These are phyloP conservation scores for Solanum lignicaule DNA, from an alignment of 257 asterid genomes.

Conservation along the genomic window DNA sequence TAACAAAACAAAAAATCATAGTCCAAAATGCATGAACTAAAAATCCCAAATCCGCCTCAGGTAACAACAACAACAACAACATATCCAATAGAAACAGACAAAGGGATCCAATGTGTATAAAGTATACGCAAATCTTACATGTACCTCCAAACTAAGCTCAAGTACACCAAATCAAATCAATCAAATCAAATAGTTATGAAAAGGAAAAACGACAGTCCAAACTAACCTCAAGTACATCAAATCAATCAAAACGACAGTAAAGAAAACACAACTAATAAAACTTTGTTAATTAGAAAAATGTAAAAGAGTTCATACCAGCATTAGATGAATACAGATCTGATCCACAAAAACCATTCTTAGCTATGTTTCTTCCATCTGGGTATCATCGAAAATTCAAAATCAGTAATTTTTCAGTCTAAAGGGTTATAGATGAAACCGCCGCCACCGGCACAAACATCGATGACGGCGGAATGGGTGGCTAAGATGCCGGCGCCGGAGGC, in stretches of 20 bases:
- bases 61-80: not conserved
- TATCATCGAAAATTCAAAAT: not conserved
- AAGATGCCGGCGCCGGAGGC: not conserved
- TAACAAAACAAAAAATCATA: too few species aligned
- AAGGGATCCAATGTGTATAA: accelerated
- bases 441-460: not conserved
- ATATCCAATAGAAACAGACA: not conserved
- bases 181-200: not conserved
- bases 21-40: not conserved
- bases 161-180: not conserved
- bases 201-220: too few species aligned
- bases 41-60: too few species aligned
- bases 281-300: not conserved
- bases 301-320: not conserved
- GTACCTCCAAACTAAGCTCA: not conserved
- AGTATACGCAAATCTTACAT: not conserved
- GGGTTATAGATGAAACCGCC: not conserved
- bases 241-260: not conserved
- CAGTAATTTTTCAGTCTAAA: not conserved
- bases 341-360: not conserved
- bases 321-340: not conserved
- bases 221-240: not conserved
- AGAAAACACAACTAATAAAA: not conserved
- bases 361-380: not conserved
- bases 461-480: not conserved